Percentiles rank a stretch among this genome's conserved stretches.
Evolutionary conservation across 1,284 basidiomycete genomes (phyloP).

Genomic region (Bjerkandera adusta): DNA sequence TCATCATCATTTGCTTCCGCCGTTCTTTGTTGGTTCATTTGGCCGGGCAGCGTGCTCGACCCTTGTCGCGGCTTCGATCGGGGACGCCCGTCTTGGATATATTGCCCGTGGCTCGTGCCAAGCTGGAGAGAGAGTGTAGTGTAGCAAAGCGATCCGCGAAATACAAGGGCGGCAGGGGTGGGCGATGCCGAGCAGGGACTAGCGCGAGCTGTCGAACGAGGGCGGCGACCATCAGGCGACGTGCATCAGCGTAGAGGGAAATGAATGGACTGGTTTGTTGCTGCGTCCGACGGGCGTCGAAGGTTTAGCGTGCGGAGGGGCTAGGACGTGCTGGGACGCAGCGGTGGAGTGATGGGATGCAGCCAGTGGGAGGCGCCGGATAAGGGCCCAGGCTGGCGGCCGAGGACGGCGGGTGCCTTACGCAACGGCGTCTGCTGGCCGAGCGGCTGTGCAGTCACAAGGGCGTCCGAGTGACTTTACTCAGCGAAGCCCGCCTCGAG

Average conservation of each 20-base stretch:
- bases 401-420: constrained; percentile 24
- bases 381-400: constrained; percentile 11
- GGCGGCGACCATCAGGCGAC: no score
- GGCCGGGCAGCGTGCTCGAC: background rate
- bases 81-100: constrained; percentile 11
- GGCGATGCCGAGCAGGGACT: background rate
- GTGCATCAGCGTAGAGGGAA: background rate
- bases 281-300: background rate
- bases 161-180: background rate
- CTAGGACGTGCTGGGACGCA: background rate
- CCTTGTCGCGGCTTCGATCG: constrained; percentile 6
- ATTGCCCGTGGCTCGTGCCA: no score
- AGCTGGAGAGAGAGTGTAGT: no score
- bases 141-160: background rate
- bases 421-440: constrained; percentile 32
- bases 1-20: constrained; percentile 6
- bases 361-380: constrained; percentile 10
- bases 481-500: constrained; percentile 21
- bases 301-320: background rate
- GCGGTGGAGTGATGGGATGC: constrained; percentile 4
- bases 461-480: constrained; percentile 17
- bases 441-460: constrained; percentile 32
- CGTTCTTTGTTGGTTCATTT: background rate
- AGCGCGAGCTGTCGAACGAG: background rate
- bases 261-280: background rate